These are phyloP conservation scores for Camillea tinctor DNA, from an alignment of 2,329 filamentous ascomycete species.

Conservation along the genomic window DNA sequence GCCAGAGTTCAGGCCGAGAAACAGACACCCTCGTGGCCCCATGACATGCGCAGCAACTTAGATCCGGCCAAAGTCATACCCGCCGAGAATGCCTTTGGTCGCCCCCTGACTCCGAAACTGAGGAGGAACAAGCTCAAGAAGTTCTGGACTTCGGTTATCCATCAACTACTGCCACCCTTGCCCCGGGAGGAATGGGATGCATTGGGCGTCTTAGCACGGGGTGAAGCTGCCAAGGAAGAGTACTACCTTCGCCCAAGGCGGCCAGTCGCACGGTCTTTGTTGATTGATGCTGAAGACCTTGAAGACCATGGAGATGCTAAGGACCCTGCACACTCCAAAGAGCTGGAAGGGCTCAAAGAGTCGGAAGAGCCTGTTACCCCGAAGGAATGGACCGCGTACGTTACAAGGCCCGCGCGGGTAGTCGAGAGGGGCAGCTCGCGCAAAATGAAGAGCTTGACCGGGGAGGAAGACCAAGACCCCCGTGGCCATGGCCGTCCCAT, in stretches of 20 bases:
- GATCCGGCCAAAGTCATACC: slow-evolving; percentile 40
- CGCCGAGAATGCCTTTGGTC: slow-evolving; percentile 49
- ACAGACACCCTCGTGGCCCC: slow-evolving; percentile 28
- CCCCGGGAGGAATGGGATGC: slow-evolving; percentile 54
- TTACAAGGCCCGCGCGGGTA: slow-evolving; percentile 36
- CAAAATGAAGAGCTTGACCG: slow-evolving; percentile 36
- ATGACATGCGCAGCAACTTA: slow-evolving; percentile 29
- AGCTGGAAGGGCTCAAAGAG: not conserved
- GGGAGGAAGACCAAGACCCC: slow-evolving; percentile 37
- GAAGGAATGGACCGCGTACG: slow-evolving; percentile 47
- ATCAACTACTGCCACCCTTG: slow-evolving; percentile 55
- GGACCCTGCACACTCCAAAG: not conserved
- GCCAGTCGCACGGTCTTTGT: slow-evolving; percentile 24
- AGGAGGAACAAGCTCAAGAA: slow-evolving; percentile 42
- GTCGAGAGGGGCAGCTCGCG: slow-evolving; percentile 39
- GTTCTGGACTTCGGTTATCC: slow-evolving; percentile 47
- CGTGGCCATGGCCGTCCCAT: slow-evolving; percentile 32
- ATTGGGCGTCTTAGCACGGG: slow-evolving; percentile 46
- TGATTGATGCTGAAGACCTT: not conserved
- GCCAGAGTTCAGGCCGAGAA: slow-evolving; percentile 41
- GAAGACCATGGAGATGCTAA: too few species aligned
- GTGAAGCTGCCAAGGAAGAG: slow-evolving; percentile 35
- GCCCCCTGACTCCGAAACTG: slow-evolving; percentile 39
- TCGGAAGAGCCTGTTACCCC: not conserved
- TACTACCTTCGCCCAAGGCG: slow-evolving; percentile 41